Base-by-base conservation (phyloP, 2,329 filamentous ascomycete genomes). In the Calonectria henricotiae region DNA sequence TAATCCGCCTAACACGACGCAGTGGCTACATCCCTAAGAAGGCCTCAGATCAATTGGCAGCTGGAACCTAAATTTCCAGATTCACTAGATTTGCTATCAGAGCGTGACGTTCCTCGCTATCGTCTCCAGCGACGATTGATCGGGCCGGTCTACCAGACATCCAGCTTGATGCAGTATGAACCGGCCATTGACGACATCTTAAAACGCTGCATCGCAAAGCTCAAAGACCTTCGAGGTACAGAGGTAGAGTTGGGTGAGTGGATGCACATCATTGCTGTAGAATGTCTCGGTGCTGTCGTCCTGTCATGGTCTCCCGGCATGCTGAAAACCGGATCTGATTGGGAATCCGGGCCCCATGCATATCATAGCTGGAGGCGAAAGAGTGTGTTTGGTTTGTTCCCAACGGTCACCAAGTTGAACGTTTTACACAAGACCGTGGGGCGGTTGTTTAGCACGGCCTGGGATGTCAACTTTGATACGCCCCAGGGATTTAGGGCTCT, bases 191-290 rank as follows among this genome's bases (percentile, higher is more conserved):
- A 88, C 32, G 70, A 70, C 0, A 85, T 86, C 1, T 72, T 88
- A 7, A 68, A 76, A 3, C 74, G 75, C 0, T 81, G 78, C 1
- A 70, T 86, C 1, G 68, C 79, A 3, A 82, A 81, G 30, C 72
- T 89, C 0, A 78, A 75, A 4, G 67, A 69, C 0, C 74, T 87
- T 1, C 54, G 81, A 0, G 85, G 85, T 0, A 73, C 76, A 1
- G 80, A 84, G 32, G 74, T 89, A 4, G 85, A 88, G 67, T 74
- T 89, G 20, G 86, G 85, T 62, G 84, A 87, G 65, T 89, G 87
- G 87, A 89, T 89, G 86, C 87, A 89, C 77, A 88, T 89, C 67
- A 80, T 88, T 20, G 84, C 83, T 1, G 86, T 89, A 35, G 87
- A 89, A 71, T 87, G 84, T 25, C 83, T 89, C 2, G 84, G 85